Evolutionary conservation across 208 protist genomes (phyloP), one percentile per base, ranked within the genome.

Genomic region (Baffinella frigidus): DNA sequence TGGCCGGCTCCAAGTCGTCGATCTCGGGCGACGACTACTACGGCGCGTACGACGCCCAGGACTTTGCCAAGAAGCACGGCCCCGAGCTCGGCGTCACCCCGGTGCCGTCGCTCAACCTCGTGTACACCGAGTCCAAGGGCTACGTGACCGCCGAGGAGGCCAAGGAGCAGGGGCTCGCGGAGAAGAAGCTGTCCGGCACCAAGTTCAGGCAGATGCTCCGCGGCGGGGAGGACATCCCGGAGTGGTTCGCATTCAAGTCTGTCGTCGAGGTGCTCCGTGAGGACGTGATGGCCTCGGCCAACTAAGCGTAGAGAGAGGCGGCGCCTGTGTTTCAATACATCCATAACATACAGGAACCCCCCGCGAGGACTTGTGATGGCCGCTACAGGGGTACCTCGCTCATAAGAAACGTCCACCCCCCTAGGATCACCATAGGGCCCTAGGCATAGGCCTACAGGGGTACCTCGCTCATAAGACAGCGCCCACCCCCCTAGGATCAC

Each of bases 171-270:
- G 91, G 93, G 39, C 89, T 93, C 90, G 84, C 93, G 36, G 74
- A 51, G 38, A 64, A 71, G 67, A 96, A 95, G 93, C 94, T 97
- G 51, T 96, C 95, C 24, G 96, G 96, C 64, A 97, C 96, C 48
- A 94, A 97, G 94, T 95, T 97, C 62, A 81, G 96, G 33, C 93
- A 94, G 27, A 93, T 95, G 44, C 93, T 97, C 7, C 68, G 93
- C 68, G 94, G 77, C 36, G 96, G 96, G 30, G 95, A 96, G 71
- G 94, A 96, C 41, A 97, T 97, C 90, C 96, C 96, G 71, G 94
- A 97, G 89, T 97, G 96, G 96, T 97, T 97, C 81, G 94, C 94
- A 24, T 95, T 95, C 94, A 94, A 94, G 93, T 95, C 94, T 93
- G 95, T 97, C n/a, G 95, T 97, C 38, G 50, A 83, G 10, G 94